These are phyloP conservation scores for Flaveria linearis DNA, from an alignment of 129 eudicot genomes.

Conservation along the genomic window DNA sequence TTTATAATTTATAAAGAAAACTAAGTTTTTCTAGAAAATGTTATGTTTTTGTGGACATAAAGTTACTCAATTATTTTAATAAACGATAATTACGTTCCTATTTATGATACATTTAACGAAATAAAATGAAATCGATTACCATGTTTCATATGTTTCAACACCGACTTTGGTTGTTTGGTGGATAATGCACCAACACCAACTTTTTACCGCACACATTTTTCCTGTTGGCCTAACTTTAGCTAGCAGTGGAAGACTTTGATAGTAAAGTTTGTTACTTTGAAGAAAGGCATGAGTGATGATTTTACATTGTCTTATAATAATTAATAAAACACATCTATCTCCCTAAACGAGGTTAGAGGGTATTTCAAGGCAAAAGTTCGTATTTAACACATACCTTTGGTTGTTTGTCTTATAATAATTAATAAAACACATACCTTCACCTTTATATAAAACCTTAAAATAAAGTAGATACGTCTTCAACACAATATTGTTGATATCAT, in stretches of 20 bases:
- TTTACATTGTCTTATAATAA: too few relatives aligned
- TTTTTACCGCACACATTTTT: constrained; percentile 1
- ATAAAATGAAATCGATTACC: neutral
- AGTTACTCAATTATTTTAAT: neutral
- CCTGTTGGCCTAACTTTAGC: constrained; percentile 7
- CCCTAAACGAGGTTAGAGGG: neutral
- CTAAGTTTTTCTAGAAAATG: neutral
- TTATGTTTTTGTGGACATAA: neutral
- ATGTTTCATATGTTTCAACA: constrained; percentile 7
- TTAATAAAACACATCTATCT: neutral
- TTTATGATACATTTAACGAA: neutral
- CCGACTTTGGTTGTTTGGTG: constrained; percentile 27
- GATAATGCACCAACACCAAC: constrained; percentile 22
- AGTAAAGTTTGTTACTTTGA: neutral
- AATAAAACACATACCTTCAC: too few relatives aligned
- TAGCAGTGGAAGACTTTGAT: constrained; percentile 19
- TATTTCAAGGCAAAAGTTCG: too few relatives aligned
- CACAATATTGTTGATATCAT: too few relatives aligned
- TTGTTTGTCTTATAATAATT: too few relatives aligned
- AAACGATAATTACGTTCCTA: neutral
- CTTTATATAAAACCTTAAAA: too few relatives aligned
- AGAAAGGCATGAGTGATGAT: neutral
- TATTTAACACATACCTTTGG: too few relatives aligned
- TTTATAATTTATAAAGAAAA: too few relatives aligned
- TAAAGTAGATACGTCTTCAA: too few relatives aligned